Conservation (phyloP, 768 basidiomycete species). For the Podaxis sp. region DNA sequence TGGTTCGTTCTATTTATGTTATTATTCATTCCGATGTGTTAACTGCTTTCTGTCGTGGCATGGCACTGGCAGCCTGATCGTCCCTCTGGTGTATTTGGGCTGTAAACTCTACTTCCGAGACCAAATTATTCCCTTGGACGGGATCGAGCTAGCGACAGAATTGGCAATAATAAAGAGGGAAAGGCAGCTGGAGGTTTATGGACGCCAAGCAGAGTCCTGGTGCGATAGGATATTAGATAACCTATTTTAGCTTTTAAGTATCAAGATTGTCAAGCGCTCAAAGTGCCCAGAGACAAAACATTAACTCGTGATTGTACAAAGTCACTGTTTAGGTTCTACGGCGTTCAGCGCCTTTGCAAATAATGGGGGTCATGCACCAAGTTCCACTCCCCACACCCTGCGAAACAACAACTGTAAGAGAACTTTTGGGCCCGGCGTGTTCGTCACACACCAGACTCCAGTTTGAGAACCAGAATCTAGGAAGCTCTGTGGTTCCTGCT, state of each 20-base stretch:
- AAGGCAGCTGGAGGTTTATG: background rate
- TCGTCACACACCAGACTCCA: conserved; percentile 48
- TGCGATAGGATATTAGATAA: conserved; percentile 26
- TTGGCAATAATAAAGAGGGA: conserved; percentile 22
- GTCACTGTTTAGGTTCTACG: too few relatives aligned
- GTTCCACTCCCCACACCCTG: conserved; percentile 17
- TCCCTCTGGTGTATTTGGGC: conserved; percentile 25
- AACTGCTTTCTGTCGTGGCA: background rate
- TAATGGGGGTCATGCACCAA: background rate
- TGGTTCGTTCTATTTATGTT: conserved; percentile 22
- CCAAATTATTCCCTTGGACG: conserved; percentile 19
- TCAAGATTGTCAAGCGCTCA: background rate
- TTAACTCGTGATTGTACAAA: too few relatives aligned
- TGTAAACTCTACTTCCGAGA: conserved; percentile 28
- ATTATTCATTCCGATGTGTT: background rate
- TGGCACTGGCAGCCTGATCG: conserved; percentile 26
- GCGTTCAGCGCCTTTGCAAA: background rate
- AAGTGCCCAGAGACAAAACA: too few relatives aligned
- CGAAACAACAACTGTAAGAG: conserved; percentile 29
- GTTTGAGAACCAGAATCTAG: conserved; percentile 10
- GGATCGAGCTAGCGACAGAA: conserved; percentile 26
- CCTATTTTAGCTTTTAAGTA: conserved; percentile 20
- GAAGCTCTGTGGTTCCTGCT: conserved; percentile 23
- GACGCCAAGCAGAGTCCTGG: background rate
- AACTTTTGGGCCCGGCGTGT: conserved; percentile 61